These are phyloP conservation scores for Dorcoceras hygrometricum DNA, from an alignment of 257 asterid species.

Conservation along the genomic window DNA sequence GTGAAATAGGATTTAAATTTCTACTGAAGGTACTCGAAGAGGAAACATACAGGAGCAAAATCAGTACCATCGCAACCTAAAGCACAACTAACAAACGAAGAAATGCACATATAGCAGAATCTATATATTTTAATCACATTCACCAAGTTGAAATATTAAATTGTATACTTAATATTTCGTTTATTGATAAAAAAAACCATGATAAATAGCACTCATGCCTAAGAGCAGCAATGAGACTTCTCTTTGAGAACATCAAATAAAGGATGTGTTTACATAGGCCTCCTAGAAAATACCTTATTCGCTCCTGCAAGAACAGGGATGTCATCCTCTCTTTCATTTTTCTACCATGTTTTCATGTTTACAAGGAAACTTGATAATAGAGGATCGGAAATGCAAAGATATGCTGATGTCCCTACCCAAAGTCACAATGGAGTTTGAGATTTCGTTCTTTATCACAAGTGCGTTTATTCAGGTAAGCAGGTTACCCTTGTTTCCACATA, in stretches of 20 bases:
- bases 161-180: not conserved
- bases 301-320: not conserved
- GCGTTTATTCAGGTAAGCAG: not conserved
- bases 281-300: not conserved
- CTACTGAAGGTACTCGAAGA: not conserved
- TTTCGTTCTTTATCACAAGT: not conserved
- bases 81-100: conserved; percentile 5
- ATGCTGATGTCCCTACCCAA: not conserved
- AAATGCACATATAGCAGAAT: not conserved
- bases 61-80: not conserved
- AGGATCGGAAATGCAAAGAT: not conserved
- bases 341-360: not conserved
- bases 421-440: not conserved
- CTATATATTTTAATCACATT: not conserved
- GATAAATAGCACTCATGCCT: not conserved
- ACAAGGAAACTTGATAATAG: not conserved
- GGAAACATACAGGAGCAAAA: not conserved
- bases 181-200: conserved; percentile 7
- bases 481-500: not conserved
- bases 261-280: not conserved
- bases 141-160: not conserved
- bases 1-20: not conserved
- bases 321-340: not conserved
- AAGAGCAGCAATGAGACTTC: not conserved
- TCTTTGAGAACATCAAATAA: not conserved